Conservation (phyloP, 305 asterid species). For the Lippia alba region DNA sequence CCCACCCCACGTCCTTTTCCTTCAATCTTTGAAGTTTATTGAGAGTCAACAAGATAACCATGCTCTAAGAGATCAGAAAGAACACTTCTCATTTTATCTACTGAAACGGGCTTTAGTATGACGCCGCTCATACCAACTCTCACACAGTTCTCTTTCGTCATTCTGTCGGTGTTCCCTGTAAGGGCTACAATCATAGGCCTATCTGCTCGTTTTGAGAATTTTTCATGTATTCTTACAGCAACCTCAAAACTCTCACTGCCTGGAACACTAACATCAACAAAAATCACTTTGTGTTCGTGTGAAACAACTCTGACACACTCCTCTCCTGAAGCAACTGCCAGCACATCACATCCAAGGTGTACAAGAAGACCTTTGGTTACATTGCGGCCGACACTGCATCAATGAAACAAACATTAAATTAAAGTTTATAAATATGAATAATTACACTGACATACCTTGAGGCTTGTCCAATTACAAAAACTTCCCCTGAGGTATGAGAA, state of each 20-base stretch:
- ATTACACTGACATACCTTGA: no score
- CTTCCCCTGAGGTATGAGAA: no score
- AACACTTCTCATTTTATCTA: conserved; percentile 87
- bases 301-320: conserved; percentile 71
- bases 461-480: no score
- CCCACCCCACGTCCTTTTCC: not conserved
- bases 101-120: conserved; percentile 79
- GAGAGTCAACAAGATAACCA: conserved; percentile 57
- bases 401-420: not conserved
- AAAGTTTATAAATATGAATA: no score
- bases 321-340: conserved; percentile 72
- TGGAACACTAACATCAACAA: conserved; percentile 70
- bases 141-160: conserved; percentile 71
- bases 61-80: conserved; percentile 80
- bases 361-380: conserved; percentile 83
- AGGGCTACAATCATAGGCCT: conserved; percentile 82
- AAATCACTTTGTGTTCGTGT: conserved; percentile 76
- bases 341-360: conserved; percentile 90
- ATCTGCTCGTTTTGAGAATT: conserved; percentile 61
- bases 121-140: conserved; percentile 92
- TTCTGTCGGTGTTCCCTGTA: conserved; percentile 68
- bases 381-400: conserved; percentile 81
- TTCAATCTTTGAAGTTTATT: conserved; percentile 27
- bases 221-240: conserved; percentile 67
- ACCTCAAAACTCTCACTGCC: conserved; percentile 67